A percentile compares a stretch with the other conserved stretches of the same genome.
phyloP scores from a whole-genome alignment of 2,329 filamentous ascomycete genomes.

The Botrytis aclada region DNA sequence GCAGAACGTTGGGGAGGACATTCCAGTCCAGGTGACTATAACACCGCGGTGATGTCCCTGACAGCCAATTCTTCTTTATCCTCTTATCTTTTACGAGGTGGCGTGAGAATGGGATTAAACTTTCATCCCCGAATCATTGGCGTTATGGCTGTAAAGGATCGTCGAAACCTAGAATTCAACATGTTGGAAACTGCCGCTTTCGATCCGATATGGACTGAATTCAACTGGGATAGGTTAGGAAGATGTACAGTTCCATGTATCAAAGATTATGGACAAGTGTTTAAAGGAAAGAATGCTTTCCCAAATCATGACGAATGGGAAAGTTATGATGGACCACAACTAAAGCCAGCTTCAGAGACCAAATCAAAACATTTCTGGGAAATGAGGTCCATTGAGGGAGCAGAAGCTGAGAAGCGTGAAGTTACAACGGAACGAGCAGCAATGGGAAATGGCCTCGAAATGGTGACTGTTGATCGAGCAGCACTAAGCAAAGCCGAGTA shows the following conservation, averaged over 20 bases:
- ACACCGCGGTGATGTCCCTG: slow-evolving; percentile 55
- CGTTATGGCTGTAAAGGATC: slow-evolving; percentile 55
- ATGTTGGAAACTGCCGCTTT: slow-evolving; percentile 58
- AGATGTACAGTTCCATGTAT: slow-evolving; percentile 53
- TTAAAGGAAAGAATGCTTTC: slow-evolving; percentile 47
- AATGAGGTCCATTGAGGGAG: slow-evolving; percentile 23
- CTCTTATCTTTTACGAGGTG: slow-evolving; percentile 52
- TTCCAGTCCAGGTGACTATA: slow-evolving; percentile 51
- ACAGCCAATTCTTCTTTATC: slow-evolving; percentile 54
- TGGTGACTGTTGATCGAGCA: slow-evolving; percentile 28
- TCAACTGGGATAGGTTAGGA: slow-evolving; percentile 51
- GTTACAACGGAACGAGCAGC: slow-evolving; percentile 23
- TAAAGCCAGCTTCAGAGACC: slow-evolving; percentile 36
- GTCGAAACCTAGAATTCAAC: slow-evolving; percentile 50
- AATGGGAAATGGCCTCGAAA: slow-evolving; percentile 13
- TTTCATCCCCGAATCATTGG: slow-evolving; percentile 55
- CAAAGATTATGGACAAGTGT: slow-evolving; percentile 51
- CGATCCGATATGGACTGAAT: slow-evolving; percentile 56
- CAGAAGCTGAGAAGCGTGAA: slow-evolving; percentile 21
- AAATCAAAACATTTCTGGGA: slow-evolving; percentile 32
- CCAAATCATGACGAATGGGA: slow-evolving; percentile 52
- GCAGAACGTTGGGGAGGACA: slow-evolving; percentile 56
- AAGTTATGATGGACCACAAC: slow-evolving; percentile 46
- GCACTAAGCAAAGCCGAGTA: slow-evolving; percentile 43
- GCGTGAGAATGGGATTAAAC: slow-evolving; percentile 56